A percentile compares a stretch with the other conserved stretches of the same genome.
These are phyloP conservation scores for Fagopyrum esculentum DNA, from an alignment of 148 eudicot genomes.

Conservation along the genomic window DNA sequence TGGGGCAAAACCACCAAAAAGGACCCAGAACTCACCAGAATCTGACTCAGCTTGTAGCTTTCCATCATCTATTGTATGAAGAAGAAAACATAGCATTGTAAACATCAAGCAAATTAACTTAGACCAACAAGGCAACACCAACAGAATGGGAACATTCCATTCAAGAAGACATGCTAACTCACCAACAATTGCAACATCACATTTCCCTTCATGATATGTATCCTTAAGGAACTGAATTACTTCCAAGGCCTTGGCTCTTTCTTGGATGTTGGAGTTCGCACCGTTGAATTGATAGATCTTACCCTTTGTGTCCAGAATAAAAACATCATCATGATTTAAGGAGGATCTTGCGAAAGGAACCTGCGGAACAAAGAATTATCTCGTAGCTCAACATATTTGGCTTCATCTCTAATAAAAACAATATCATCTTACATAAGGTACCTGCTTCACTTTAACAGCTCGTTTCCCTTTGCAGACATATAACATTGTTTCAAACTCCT, in stretches of 20 bases:
- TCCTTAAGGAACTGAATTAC: no score
- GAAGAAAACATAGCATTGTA: background rate
- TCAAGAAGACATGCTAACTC: constrained; percentile 19
- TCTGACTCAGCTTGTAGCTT: constrained; percentile 91
- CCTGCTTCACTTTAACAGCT: constrained; percentile 81
- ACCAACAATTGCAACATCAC: constrained; percentile 97
- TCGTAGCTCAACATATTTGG: background rate
- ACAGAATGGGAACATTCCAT: background rate
- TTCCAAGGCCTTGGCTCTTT: no score
- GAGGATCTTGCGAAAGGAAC: constrained; percentile 96
- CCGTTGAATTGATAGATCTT: constrained; percentile 97
- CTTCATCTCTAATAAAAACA: background rate
- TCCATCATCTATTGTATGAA: constrained; percentile 62
- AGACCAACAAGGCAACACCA: constrained; percentile 10
- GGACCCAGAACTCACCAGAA: constrained; percentile 97
- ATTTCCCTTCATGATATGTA: constrained; percentile 8
- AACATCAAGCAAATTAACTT: constrained; percentile 10
- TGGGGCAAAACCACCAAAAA: constrained; percentile 98
- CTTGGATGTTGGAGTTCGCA: constrained; percentile 57
- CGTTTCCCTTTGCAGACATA: constrained; percentile 84
- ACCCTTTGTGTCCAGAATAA: constrained; percentile 80
- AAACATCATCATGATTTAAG: constrained; percentile 91
- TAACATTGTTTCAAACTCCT: constrained; percentile 79
- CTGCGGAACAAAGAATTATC: constrained; percentile 24
- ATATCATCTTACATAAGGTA: constrained; percentile 17